These are phyloP conservation scores for Tetraselmis striata DNA, from an alignment of 139 green algal species.

Conservation along the genomic window DNA sequence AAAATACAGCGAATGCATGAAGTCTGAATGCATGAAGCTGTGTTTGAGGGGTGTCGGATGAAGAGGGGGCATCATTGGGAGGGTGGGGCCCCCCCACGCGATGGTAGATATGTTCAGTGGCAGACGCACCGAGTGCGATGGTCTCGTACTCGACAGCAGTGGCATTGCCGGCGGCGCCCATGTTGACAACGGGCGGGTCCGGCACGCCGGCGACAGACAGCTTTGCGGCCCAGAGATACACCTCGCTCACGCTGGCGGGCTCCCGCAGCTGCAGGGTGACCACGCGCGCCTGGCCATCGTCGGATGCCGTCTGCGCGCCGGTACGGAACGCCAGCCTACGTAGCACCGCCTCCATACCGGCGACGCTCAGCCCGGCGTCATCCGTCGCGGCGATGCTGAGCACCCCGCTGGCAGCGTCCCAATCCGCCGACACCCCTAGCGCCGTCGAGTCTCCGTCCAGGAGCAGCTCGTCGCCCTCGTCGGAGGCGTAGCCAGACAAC, in stretches of 20 bases:
- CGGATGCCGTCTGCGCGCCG: background rate
- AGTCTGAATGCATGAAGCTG: too few relatives aligned
- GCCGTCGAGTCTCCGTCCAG: background rate
- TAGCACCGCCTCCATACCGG: background rate
- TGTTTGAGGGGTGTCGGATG: too few relatives aligned
- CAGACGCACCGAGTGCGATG: background rate
- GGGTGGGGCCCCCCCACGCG: too few relatives aligned
- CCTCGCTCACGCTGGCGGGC: background rate
- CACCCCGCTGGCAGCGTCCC: too few relatives aligned
- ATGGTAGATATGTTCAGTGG: too few relatives aligned
- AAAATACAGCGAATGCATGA: too few relatives aligned
- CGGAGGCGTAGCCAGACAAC: too few relatives aligned
- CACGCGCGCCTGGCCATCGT: background rate
- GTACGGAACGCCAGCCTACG: background rate
- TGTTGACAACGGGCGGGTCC: background rate
- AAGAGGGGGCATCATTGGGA: too few relatives aligned
- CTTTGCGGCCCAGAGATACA: background rate
- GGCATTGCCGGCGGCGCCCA: too few relatives aligned
- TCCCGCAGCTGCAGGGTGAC: background rate
- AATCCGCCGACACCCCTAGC: too few relatives aligned
- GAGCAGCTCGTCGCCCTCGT: too few relatives aligned
- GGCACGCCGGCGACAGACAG: background rate
- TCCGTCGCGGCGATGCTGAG: background rate
- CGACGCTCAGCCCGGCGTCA: background rate
- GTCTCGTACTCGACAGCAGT: too few relatives aligned